Conservation (phyloP, 257 asterid genomes). For the Forsythia viridissima region DNA sequence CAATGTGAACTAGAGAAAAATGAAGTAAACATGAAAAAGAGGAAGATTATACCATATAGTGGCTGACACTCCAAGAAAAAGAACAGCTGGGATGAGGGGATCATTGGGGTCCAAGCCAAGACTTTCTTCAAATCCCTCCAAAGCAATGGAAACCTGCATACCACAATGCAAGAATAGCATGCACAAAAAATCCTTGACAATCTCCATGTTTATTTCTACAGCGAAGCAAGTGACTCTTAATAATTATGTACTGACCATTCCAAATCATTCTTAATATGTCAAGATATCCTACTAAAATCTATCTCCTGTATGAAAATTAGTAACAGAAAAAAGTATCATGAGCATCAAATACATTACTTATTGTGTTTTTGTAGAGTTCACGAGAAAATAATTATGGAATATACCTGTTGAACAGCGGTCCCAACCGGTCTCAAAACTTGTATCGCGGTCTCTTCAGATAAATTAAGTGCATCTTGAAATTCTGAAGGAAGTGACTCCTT, state of each 20-base stretch:
- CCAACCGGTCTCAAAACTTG: constrained; percentile 54
- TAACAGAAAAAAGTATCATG: neutral
- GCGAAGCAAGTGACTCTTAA: neutral
- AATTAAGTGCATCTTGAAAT: constrained; percentile 50
- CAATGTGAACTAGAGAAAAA: constrained; percentile 11
- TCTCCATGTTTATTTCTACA: neutral
- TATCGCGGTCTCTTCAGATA: constrained; percentile 46
- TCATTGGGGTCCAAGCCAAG: constrained; percentile 83
- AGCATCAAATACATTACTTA: neutral
- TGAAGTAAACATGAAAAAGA: constrained; percentile 17
- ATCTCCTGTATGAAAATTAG: neutral
- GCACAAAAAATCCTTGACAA: constrained; percentile 11
- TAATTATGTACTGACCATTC: neutral
- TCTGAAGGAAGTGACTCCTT: constrained; percentile 75
- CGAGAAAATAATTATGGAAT: neutral
- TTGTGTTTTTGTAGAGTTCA: neutral
- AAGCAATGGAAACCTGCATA: constrained; percentile 54
- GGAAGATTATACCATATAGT: constrained; percentile 66
- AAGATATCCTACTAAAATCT: neutral
- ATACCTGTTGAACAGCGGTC: constrained; percentile 64
- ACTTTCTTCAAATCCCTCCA: constrained; percentile 64
- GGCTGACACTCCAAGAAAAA: constrained; percentile 71
- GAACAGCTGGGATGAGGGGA: constrained; percentile 65
- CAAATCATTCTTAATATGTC: neutral
- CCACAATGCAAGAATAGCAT: constrained; percentile 14